phyloP scores from a whole-genome alignment of 345 rosid genomes.

The Corchorus capsularis region DNA sequence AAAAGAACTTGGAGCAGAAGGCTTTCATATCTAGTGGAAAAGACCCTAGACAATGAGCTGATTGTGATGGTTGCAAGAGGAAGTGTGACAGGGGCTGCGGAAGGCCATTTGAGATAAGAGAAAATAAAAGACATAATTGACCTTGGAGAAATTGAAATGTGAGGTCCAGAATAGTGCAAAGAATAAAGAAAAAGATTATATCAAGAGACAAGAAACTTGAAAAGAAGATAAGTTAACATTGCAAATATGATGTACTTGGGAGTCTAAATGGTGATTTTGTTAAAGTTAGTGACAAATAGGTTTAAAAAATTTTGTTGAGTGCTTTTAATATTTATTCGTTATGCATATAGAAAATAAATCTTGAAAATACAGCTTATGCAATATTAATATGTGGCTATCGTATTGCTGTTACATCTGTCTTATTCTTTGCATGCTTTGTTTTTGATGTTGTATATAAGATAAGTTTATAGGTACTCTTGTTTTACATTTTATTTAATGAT shows the following conservation, averaged over 20 bases:
- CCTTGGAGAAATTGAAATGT: background rate
- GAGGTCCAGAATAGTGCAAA: background rate
- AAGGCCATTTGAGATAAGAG: background rate
- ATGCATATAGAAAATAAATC: background rate
- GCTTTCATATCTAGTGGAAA: background rate
- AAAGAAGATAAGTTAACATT: background rate
- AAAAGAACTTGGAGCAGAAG: background rate
- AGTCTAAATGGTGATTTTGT: background rate
- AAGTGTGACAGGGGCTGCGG: background rate
- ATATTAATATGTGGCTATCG: background rate
- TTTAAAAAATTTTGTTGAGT: background rate
- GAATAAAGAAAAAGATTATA: background rate
- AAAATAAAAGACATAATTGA: too few relatives aligned
- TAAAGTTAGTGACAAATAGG: background rate
- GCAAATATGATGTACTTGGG: background rate
- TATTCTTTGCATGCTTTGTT: background rate
- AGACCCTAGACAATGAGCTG: background rate
- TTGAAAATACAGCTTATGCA: background rate
- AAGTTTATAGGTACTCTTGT: background rate
- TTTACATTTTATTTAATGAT: background rate
- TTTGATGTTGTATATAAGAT: background rate
- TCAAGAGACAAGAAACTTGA: background rate
- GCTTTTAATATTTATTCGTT: background rate
- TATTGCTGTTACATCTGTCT: background rate
- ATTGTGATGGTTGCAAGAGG: background rate